These are phyloP conservation scores for Papiliotrema flavescens DNA, from an alignment of 1,284 basidiomycete species.

Conservation along the genomic window DNA sequence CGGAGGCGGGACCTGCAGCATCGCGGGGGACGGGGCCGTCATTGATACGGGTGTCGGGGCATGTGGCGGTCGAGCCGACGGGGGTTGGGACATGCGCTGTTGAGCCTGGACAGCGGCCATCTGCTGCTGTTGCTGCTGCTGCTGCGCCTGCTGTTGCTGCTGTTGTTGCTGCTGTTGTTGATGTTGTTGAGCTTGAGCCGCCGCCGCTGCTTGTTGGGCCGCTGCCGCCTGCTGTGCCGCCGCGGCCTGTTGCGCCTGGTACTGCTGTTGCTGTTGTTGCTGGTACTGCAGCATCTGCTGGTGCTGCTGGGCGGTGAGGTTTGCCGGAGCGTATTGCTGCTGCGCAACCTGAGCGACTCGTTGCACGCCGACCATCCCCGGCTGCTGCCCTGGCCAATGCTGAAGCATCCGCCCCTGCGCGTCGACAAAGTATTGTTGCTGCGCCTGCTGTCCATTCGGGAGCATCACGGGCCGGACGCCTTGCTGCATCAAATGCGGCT, in stretches of 20 bases:
- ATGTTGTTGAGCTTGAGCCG: neutral
- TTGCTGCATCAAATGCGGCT: neutral
- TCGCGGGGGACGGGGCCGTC: neutral
- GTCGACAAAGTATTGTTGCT: neutral
- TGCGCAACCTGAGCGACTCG: neutral
- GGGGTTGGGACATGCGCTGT: constrained; percentile 6
- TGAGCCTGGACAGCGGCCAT: neutral
- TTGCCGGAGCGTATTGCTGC: neutral
- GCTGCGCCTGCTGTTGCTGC: neutral
- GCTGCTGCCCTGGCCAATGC: neutral
- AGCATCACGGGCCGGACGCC: neutral
- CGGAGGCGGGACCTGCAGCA: constrained; percentile 6
- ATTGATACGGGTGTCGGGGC: neutral
- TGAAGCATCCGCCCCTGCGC: neutral
- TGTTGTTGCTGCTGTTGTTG: constrained; percentile 1
- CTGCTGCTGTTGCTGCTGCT: neutral
- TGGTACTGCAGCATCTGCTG: neutral
- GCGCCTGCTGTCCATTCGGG: neutral
- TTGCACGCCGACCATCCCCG: neutral
- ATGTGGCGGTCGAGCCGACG: constrained; percentile 1
- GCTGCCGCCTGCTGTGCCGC: neutral
- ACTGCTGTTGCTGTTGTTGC: neutral
- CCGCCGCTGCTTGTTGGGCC: neutral
- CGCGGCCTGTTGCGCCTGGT: neutral
- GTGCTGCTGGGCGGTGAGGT: neutral